Conservation (phyloP, 2,329 filamentous ascomycete genomes). For the Lojkania enalia region DNA sequence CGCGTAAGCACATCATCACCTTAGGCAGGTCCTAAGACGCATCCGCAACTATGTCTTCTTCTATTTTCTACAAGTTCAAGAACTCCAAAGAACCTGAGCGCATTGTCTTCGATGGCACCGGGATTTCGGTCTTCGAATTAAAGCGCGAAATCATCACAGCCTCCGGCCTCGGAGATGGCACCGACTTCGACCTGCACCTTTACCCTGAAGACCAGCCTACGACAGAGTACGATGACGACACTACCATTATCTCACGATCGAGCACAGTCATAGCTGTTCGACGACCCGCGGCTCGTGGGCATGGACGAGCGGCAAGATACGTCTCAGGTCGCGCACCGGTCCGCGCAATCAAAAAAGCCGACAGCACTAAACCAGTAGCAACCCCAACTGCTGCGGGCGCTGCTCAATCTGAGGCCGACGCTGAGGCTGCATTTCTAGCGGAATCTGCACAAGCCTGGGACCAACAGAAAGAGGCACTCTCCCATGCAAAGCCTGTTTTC, state of each 20-base stretch:
- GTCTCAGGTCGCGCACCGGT: constrained; percentile 94
- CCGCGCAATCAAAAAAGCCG: constrained; percentile 74
- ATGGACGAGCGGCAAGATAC: constrained; percentile 90
- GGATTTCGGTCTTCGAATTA: constrained; percentile 96
- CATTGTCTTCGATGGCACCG: constrained; percentile 95
- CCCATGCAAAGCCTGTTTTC: constrained; percentile 60
- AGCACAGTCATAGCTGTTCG: constrained; percentile 90
- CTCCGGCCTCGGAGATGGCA: constrained; percentile 90
- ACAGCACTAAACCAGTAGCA: constrained; percentile 65
- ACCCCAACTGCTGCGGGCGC: constrained; percentile 51
- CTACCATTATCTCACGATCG: constrained; percentile 92
- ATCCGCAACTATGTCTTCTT: constrained; percentile 73
- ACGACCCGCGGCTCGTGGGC: constrained; percentile 81
- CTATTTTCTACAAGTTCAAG: constrained; percentile 99
- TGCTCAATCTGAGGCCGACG: constrained; percentile 86
- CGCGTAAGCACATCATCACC: too few species aligned
- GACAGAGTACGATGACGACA: constrained; percentile 98
- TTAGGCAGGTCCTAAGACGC: too few species aligned
- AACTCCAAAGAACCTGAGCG: constrained; percentile 93
- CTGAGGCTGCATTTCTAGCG: constrained; percentile 88
- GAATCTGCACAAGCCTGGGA: constrained; percentile 91
- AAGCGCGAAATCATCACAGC: constrained; percentile 98
- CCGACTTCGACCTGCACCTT: constrained; percentile 93
- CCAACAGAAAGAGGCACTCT: constrained; percentile 89
- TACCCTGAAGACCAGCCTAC: constrained; percentile 83